Evolutionary conservation across 169 alveolate genomes (phyloP).

Genomic region (Fabrea salina): DNA sequence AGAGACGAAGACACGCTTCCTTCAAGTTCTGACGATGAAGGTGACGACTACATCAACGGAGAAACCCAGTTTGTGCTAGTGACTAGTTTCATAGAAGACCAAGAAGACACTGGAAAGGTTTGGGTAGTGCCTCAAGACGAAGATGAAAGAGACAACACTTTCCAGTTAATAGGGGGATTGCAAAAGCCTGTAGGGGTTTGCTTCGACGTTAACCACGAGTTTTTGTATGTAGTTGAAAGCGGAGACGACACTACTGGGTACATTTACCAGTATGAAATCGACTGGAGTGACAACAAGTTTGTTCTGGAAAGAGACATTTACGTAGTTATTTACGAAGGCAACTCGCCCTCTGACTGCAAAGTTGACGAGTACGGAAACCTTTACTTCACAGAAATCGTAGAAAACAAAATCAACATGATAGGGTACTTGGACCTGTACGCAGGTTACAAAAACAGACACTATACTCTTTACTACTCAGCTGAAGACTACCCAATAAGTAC

Average conservation of each 20-base stretch:
- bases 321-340: background rate
- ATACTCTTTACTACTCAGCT: background rate
- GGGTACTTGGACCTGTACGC: background rate
- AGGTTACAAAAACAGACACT: background rate
- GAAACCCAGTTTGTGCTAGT: background rate
- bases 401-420: background rate
- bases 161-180: background rate
- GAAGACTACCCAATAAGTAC: background rate
- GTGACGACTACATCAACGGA: background rate
- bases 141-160: background rate
- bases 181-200: conserved; percentile 7
- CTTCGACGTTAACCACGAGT: conserved; percentile 2
- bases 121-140: background rate
- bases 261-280: background rate
- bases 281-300: background rate
- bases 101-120: conserved; percentile 11
- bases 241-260: background rate
- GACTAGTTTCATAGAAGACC: background rate
- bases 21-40: background rate
- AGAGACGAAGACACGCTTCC: background rate
- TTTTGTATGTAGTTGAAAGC: conserved; percentile 4
- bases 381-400: background rate
- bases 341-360: background rate
- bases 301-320: background rate
- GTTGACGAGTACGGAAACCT: background rate